Evolutionary conservation across 768 basidiomycete genomes (phyloP).

Genomic region (Kwoniella botswanensis): DNA sequence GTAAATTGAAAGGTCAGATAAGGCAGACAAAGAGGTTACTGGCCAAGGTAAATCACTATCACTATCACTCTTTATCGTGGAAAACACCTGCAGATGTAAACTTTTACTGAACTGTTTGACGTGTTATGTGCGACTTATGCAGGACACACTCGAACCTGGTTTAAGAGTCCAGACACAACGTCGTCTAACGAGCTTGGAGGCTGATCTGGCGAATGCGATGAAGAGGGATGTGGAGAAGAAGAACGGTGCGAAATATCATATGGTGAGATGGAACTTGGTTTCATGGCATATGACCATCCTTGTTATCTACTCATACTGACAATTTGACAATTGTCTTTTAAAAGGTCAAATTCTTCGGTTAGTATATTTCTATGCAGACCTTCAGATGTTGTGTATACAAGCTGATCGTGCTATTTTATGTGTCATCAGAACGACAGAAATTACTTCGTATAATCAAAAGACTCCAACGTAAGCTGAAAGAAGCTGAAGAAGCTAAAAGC

Average conservation of each 20-base stretch:
- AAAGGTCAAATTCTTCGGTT: constrained; percentile 87
- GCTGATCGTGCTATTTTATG: background rate
- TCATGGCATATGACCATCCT: background rate
- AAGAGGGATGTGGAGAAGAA: constrained; percentile 61
- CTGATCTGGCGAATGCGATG: constrained; percentile 55
- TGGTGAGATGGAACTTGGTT: constrained; percentile 55
- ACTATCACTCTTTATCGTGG: no score
- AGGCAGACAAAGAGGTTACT: constrained; percentile 82
- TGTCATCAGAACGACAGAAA: constrained; percentile 77
- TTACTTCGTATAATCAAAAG: constrained; percentile 72
- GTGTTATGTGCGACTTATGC: background rate
- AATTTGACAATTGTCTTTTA: background rate
- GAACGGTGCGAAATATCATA: constrained; percentile 80
- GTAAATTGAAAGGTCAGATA: constrained; percentile 82
- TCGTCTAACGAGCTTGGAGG: constrained; percentile 73
- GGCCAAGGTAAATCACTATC: constrained; percentile 66
- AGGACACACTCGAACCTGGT: constrained; percentile 85
- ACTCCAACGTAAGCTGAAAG: constrained; percentile 27
- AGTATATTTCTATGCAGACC: constrained; percentile 23
- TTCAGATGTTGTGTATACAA: background rate
- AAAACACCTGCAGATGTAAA: background rate
- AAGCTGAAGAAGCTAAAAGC: constrained; percentile 57
- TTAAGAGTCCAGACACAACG: constrained; percentile 81
- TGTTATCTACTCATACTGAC: background rate
- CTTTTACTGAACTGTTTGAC: no score